These are phyloP conservation scores for Verticillium dahliae DNA, from an alignment of 2,329 filamentous ascomycete species.

Conservation along the genomic window DNA sequence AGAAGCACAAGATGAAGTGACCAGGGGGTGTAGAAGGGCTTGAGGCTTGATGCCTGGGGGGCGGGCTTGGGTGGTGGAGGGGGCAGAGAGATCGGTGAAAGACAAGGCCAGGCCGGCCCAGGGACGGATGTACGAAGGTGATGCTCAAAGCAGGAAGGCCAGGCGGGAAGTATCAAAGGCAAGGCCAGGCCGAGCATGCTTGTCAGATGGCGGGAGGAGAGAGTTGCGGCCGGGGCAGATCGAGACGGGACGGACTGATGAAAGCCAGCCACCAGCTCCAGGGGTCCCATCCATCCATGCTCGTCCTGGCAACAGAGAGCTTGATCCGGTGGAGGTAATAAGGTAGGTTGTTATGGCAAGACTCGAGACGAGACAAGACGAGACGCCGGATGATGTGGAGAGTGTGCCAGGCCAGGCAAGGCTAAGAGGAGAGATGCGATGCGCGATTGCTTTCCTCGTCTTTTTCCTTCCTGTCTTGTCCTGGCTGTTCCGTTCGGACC, in stretches of 20 bases:
- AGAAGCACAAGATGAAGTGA: constrained; percentile 2
- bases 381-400: neutral
- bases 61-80: neutral
- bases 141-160: neutral
- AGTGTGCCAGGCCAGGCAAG: neutral
- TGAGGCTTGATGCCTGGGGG: neutral
- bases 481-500: too few species aligned
- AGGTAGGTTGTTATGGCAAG: neutral
- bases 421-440: neutral
- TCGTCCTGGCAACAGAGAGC: neutral
- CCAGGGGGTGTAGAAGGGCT: neutral
- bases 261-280: neutral
- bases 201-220: neutral
- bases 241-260: neutral
- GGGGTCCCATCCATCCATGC: neutral
- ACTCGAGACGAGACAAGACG: neutral
- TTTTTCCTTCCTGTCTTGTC: too few species aligned
- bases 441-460: too few species aligned
- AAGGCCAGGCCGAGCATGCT: neutral
- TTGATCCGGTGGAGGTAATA: neutral
- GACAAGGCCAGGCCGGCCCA: neutral
- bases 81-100: neutral
- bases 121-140: neutral
- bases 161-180: neutral
- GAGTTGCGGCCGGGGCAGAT: neutral